Conservation (phyloP, 768 basidiomycete genomes). For the Lactarius sp. region DNA sequence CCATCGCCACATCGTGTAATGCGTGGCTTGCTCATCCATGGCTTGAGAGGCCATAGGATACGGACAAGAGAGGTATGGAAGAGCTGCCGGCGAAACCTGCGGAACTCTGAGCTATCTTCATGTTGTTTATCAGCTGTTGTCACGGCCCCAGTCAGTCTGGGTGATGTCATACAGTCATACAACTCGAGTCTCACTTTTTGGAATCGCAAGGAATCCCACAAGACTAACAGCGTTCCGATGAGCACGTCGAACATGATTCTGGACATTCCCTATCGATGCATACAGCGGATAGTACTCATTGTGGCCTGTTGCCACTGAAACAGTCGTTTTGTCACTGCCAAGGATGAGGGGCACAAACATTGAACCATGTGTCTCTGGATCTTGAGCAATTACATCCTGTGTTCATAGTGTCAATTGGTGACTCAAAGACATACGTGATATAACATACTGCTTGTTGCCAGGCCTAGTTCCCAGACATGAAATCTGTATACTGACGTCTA, state of each 20-base stretch:
- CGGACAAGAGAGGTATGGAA: too few species aligned
- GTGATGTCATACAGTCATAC: too few species aligned
- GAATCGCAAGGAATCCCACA: conserved; percentile 32
- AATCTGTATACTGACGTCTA: too few species aligned
- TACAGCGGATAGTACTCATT: conserved; percentile 9
- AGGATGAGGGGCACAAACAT: conserved; percentile 26
- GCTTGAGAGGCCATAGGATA: too few species aligned
- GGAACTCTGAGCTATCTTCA: conserved; percentile 18
- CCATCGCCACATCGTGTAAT: conserved; percentile 32
- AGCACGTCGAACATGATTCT: conserved; percentile 25
- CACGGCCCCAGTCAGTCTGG: too few species aligned
- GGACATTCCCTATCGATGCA: conserved; percentile 27
- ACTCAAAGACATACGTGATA: too few species aligned
- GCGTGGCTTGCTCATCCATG: conserved; percentile 5
- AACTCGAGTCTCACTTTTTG: conserved; percentile 27
- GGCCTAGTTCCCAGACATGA: too few species aligned
- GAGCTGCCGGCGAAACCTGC: neutral
- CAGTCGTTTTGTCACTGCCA: conserved; percentile 31
- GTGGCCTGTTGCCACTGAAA: conserved; percentile 28
- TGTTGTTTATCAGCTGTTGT: too few species aligned
- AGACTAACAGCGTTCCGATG: conserved; percentile 30
- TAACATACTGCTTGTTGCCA: too few species aligned
- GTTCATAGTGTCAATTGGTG: too few species aligned
- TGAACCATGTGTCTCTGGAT: too few species aligned
- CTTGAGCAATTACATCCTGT: too few species aligned